Evolutionary conservation across 2,329 filamentous ascomycete species (phyloP), one percentile per base, ranked within the genome.

Genomic region (Coleophoma crateriformis): DNA sequence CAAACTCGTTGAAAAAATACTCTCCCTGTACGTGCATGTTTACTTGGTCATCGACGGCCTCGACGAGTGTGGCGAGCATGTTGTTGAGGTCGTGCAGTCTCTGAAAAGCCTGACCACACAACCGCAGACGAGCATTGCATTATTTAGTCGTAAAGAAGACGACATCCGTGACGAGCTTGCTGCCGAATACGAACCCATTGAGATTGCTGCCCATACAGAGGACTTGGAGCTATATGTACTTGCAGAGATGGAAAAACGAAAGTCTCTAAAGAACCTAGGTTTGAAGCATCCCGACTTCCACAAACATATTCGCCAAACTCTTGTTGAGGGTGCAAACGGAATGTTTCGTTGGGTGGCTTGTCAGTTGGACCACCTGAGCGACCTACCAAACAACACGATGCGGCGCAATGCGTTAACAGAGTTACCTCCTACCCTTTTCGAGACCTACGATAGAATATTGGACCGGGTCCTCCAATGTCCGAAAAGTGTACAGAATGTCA

Each of bases 161-260:
- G 42, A 47, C n/a, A 61, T 61, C 14, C 35, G 8, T 7, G 35
- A 38, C 13, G 13, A 14, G 2, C 35, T 38, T 15, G 13, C 14
- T 14, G 35, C 6, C 14, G 35, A 38, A 6, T 38, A 38, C 35
- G 39, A 20, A 3, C 33, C 49, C 3, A 34, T 59, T 5, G 19
- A 40, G 15, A 46, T 58, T 1, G 48, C 51, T 2, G 59, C 59
- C 2, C 53, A 54, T 4, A 58, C 48, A 2, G 51, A 59, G 22
- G 60, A 62, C 33, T 37, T 62, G 5, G 41, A 47, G 15, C 33
- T 53, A 8, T 62, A 58, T 14, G 55, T 60, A 3, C 46, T 43
- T 17, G 52, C 51, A 10, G 54, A 60, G 33, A 50, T 62, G 10
- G 54, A 58, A 32, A 37, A 44, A n/a, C 49, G 55, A 14, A 19